Evolutionary conservation across 495 filamentous ascomycete genomes (phyloP).

Genomic region (Penicillium salamii): DNA sequence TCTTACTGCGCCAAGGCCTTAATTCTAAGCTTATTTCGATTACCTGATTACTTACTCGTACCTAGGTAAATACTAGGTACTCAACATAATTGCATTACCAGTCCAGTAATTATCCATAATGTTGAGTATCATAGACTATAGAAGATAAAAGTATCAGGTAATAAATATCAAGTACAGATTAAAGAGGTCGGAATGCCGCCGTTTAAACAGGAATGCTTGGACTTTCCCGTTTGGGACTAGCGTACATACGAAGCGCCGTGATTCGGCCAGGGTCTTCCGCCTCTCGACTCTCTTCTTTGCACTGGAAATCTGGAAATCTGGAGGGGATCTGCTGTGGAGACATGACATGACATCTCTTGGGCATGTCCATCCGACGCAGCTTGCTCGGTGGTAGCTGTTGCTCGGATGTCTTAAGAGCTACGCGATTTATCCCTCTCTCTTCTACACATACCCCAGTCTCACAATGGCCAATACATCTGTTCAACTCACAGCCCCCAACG

Average conservation of each 20-base stretch:
- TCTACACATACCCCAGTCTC: not conserved
- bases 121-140: too few relatives aligned
- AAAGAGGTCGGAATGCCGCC: not conserved
- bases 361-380: not conserved
- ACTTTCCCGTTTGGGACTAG: slow-evolving; percentile 22
- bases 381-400: not conserved
- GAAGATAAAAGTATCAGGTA: too few relatives aligned
- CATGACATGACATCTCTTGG: not conserved
- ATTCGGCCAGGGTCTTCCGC: not conserved
- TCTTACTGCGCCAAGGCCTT: slow-evolving; percentile 3
- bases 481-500: slow-evolving; percentile 61
- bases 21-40: slow-evolving; percentile 11
- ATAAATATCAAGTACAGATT: too few relatives aligned
- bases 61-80: too few relatives aligned
- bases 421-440: not conserved
- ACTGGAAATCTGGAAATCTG: slow-evolving; percentile 7
- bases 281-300: not conserved
- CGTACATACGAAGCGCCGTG: slow-evolving; percentile 1
- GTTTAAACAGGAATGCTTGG: slow-evolving; percentile 9
- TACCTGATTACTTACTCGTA: too few relatives aligned
- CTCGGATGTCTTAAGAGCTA: not conserved
- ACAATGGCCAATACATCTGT: slow-evolving; percentile 23
- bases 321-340: slow-evolving; percentile 4
- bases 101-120: too few relatives aligned
- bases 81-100: too few relatives aligned